These are phyloP conservation scores for Crataegus laevigata DNA, from an alignment of 306 rosid genomes.

Conservation along the genomic window DNA sequence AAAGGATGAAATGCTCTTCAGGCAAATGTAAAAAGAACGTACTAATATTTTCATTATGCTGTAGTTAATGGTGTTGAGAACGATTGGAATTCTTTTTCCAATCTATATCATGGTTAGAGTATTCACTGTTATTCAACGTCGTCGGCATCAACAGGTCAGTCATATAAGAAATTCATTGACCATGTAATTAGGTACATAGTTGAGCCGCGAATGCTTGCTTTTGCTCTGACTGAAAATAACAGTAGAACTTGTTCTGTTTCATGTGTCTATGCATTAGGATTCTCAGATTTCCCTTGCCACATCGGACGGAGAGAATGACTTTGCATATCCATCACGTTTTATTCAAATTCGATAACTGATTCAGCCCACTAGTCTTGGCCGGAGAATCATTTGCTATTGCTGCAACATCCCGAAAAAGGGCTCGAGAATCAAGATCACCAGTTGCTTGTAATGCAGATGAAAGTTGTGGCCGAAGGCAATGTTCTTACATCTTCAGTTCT, in stretches of 20 bases:
- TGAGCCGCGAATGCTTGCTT: neutral
- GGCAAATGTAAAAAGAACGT: neutral
- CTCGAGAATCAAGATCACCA: neutral
- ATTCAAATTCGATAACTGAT: slow-evolving; percentile 29
- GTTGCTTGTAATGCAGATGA: neutral
- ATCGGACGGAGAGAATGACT: slow-evolving; percentile 31
- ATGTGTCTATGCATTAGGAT: slow-evolving; percentile 15
- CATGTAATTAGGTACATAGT: neutral
- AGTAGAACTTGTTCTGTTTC: neutral
- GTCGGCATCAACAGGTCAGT: slow-evolving; percentile 47
- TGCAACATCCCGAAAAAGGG: neutral
- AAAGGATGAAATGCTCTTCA: neutral
- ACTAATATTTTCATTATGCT: slow-evolving; percentile 3
- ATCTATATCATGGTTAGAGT: slow-evolving; percentile 50
- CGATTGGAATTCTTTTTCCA: slow-evolving; percentile 54
- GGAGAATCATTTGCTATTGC: slow-evolving; percentile 1
- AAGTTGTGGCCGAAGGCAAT: neutral
- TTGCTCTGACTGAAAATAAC: neutral
- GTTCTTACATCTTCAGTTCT: neutral
- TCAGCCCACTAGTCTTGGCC: neutral
- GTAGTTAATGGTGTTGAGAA: slow-evolving; percentile 56
- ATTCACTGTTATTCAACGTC: slow-evolving; percentile 40
- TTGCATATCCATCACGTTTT: slow-evolving; percentile 34
- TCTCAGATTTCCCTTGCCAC: slow-evolving; percentile 2
- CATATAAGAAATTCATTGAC: neutral